Percentiles rank a stretch among this genome's conserved stretches.
These are phyloP conservation scores for Pulveroboletus sp. DNA, from an alignment of 1,284 basidiomycete genomes.

Conservation along the genomic window DNA sequence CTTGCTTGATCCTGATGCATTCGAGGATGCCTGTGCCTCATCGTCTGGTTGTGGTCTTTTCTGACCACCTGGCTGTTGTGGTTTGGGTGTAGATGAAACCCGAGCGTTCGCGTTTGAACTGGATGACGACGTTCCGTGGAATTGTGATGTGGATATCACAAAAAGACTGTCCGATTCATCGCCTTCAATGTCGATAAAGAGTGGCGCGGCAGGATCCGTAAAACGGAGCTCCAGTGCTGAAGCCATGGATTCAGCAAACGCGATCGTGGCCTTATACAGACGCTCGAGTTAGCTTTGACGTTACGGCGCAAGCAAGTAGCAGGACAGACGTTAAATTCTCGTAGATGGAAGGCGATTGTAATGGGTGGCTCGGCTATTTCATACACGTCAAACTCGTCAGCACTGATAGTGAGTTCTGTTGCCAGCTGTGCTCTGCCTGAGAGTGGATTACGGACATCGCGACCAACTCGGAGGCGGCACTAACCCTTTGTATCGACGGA, in stretches of 20 bases:
- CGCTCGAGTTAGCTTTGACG: background rate
- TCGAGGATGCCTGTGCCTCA: constrained; percentile 36
- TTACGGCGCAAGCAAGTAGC: constrained; percentile 5
- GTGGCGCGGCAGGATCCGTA: constrained; percentile 66
- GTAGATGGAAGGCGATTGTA: constrained; percentile 73
- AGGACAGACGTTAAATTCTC: constrained; percentile 69
- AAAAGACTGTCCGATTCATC: constrained; percentile 65
- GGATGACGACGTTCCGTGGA: constrained; percentile 43
- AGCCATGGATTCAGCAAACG: constrained; percentile 70
- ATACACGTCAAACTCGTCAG: constrained; percentile 77
- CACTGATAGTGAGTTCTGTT: constrained; percentile 71
- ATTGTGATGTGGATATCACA: constrained; percentile 72
- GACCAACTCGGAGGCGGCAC: constrained; percentile 6
- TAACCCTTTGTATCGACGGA: constrained; percentile 65
- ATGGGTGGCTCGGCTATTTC: constrained; percentile 60
- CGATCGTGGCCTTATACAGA: constrained; percentile 63
- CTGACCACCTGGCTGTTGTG: constrained; percentile 39
- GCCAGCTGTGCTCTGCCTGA: constrained; percentile 62
- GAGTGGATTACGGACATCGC: background rate
- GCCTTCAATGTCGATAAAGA: constrained; percentile 72
- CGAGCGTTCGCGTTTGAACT: constrained; percentile 24
- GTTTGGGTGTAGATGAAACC: constrained; percentile 23
- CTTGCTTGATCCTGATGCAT: constrained; percentile 26
- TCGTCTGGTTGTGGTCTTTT: constrained; percentile 36
- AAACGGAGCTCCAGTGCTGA: constrained; percentile 68